Evolutionary conservation across 768 basidiomycete genomes (phyloP).

Genomic region (Naematelia encephala): DNA sequence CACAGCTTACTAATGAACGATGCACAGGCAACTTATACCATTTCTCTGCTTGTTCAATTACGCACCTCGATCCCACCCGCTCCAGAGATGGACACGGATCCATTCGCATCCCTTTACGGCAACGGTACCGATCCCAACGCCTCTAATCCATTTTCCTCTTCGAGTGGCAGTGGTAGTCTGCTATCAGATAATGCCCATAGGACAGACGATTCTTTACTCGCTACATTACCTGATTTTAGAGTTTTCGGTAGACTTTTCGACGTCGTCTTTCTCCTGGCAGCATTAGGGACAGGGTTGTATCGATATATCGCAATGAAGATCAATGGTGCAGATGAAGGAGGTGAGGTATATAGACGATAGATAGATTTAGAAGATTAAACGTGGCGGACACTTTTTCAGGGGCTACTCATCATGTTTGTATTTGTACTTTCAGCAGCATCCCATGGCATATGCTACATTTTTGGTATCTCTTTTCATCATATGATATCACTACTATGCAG

Average conservation of each 20-base stretch:
- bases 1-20: slow-evolving; percentile 4
- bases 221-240: slow-evolving; percentile 46
- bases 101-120: slow-evolving; percentile 16
- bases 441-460: not conserved
- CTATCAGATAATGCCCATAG: slow-evolving; percentile 2
- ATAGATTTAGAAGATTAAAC: too few relatives aligned
- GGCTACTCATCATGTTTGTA: not conserved
- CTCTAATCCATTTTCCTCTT: not conserved
- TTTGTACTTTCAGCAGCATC: not conserved
- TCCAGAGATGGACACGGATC: slow-evolving; percentile 25
- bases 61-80: slow-evolving; percentile 43
- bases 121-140: slow-evolving; percentile 13
- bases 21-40: slow-evolving; percentile 45
- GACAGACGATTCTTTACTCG: slow-evolving; percentile 36
- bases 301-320: slow-evolving; percentile 42
- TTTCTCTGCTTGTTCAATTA: slow-evolving; percentile 48
- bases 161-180: too few relatives aligned
- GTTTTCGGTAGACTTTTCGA: slow-evolving; percentile 50
- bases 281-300: slow-evolving; percentile 28
- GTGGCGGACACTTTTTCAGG: too few relatives aligned
- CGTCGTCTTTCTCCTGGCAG: slow-evolving; percentile 39
- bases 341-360: slow-evolving; percentile 26
- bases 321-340: slow-evolving; percentile 37
- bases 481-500: too few relatives aligned
- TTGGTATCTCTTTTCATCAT: not conserved